Evolutionary conservation across 768 basidiomycete species (phyloP).

Genomic region (Mycena vulgaris): DNA sequence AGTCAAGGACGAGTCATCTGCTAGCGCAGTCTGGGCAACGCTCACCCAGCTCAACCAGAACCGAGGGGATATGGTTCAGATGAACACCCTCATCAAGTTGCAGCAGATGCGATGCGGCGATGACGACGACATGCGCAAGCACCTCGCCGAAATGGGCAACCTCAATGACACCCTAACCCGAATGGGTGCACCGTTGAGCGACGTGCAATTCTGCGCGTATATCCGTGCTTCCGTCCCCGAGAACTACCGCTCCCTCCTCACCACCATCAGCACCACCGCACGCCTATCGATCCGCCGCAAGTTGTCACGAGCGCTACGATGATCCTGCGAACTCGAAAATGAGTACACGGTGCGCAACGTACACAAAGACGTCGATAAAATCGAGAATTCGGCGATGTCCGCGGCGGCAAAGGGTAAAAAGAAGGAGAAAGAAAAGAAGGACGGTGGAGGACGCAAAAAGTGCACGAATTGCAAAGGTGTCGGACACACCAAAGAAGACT

Average conservation of each 20-base stretch:
- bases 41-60: slow-evolving; percentile 1
- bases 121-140: neutral
- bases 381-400: neutral
- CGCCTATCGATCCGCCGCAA: neutral
- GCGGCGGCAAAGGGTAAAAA: neutral
- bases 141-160: neutral
- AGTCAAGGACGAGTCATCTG: neutral
- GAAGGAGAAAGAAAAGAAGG: neutral
- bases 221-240: neutral
- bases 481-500: slow-evolving; percentile 47
- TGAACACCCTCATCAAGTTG: slow-evolving; percentile 1
- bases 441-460: neutral
- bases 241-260: neutral
- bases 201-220: neutral
- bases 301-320: neutral
- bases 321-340: neutral
- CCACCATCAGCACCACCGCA: slow-evolving; percentile 5
- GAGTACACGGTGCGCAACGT: neutral
- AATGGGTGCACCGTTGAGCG: neutral
- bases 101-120: slow-evolving; percentile 8
- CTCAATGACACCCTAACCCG: slow-evolving; percentile 1
- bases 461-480: slow-evolving; percentile 49
- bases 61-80: slow-evolving; percentile 9
- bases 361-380: slow-evolving; percentile 1
- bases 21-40: neutral